phyloP scores from a whole-genome alignment of 75 land plant species.

The Cupressus sempervirens region DNA sequence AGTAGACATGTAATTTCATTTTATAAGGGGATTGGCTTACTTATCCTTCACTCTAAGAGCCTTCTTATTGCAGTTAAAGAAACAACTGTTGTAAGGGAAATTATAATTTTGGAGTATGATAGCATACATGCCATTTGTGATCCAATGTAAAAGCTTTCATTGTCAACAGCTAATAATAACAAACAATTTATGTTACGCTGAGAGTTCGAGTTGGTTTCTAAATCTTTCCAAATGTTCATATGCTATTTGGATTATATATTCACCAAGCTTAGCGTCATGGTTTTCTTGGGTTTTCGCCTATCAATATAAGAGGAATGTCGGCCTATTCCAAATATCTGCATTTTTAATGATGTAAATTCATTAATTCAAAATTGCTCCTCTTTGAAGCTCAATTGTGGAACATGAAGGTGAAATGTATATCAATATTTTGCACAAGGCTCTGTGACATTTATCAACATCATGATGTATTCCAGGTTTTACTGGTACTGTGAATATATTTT shows the following conservation, averaged over 20 bases:
- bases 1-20: not conserved
- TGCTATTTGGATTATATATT: not conserved
- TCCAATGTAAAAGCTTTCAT: not conserved
- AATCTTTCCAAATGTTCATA: not conserved
- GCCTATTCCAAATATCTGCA: not conserved
- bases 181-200: not conserved
- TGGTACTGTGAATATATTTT: not conserved
- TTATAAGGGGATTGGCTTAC: not conserved
- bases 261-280: not conserved
- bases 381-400: not conserved
- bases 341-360: not conserved
- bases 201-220: not conserved
- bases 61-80: not conserved
- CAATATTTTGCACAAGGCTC: not conserved
- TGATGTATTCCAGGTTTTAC: not conserved
- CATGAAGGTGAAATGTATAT: not conserved
- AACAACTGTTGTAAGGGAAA: not conserved
- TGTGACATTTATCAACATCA: not conserved
- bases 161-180: not conserved
- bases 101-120: not conserved
- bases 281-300: not conserved
- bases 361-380: not conserved
- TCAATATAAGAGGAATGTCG: not conserved
- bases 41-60: not conserved
- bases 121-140: not conserved